phyloP scores from a whole-genome alignment of 805 yeast genomes.

The Yarrowia deformans region DNA sequence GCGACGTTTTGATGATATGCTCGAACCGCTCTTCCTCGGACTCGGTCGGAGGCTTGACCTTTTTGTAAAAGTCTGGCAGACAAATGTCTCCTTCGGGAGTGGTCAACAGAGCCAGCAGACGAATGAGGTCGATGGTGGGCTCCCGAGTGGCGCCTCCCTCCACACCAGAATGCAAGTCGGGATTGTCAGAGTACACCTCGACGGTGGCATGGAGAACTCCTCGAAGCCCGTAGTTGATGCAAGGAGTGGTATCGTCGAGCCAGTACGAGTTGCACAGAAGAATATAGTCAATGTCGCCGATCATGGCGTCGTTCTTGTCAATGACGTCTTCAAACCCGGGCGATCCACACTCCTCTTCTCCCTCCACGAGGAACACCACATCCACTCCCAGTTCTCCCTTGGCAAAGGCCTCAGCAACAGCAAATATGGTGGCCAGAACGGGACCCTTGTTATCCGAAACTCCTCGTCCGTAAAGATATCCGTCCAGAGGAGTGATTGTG shows the following conservation, averaged over 20 bases:
- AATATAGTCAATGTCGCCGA: slow-evolving; percentile 88
- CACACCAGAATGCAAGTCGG: slow-evolving; percentile 95
- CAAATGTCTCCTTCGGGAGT: slow-evolving; percentile 61
- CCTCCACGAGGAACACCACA: slow-evolving; percentile 85
- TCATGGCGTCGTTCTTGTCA: slow-evolving; percentile 86
- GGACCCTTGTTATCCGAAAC: slow-evolving; percentile 97
- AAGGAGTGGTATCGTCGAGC: slow-evolving; percentile 88
- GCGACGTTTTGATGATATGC: slow-evolving; percentile 59
- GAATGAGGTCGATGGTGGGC: slow-evolving; percentile 86
- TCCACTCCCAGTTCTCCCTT: slow-evolving; percentile 65
- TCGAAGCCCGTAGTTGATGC: slow-evolving; percentile 91
- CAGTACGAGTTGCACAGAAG: slow-evolving; percentile 90
- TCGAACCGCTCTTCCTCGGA: slow-evolving; percentile 69
- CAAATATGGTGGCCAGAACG: slow-evolving; percentile 80
- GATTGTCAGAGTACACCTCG: slow-evolving; percentile 71
- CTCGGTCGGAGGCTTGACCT: slow-evolving; percentile 63
- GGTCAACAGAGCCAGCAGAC: slow-evolving; percentile 69
- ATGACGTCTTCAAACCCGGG: slow-evolving; percentile 73
- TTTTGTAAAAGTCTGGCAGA: slow-evolving; percentile 74
- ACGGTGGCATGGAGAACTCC: slow-evolving; percentile 88
- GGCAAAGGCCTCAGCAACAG: slow-evolving; percentile 75
- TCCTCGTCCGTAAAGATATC: slow-evolving; percentile 90
- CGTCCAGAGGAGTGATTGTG: slow-evolving; percentile 74
- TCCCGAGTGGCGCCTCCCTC: slow-evolving; percentile 92
- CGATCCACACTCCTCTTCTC: slow-evolving; percentile 95